phyloP scores from a whole-genome alignment of 495 filamentous ascomycete species.

The Neurospora sp. region DNA sequence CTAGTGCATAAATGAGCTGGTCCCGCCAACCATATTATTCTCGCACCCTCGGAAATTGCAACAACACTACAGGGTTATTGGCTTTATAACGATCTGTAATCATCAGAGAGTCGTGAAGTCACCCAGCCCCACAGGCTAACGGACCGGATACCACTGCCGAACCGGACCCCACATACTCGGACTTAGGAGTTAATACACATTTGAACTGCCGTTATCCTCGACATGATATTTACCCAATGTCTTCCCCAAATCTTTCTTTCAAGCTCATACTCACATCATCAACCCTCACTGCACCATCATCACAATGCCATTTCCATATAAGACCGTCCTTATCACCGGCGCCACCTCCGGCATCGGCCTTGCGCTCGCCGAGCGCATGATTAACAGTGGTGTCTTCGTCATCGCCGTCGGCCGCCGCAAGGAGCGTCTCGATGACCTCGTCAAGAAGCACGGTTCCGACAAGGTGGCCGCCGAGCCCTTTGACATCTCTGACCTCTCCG shows the following conservation, averaged over 20 bases:
- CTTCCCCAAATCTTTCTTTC: neutral
- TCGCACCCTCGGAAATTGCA: neutral
- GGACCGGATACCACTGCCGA: neutral
- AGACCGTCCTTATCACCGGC: constrained; percentile 59
- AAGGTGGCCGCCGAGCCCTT: constrained; percentile 44
- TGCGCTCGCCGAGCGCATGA: constrained; percentile 52
- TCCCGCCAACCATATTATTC: neutral
- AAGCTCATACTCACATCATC: neutral
- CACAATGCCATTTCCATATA: constrained; percentile 51
- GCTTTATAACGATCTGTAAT: neutral
- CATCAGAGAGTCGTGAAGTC: neutral
- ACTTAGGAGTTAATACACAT: neutral
- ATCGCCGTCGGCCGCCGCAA: constrained; percentile 56
- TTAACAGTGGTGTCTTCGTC: constrained; percentile 49
- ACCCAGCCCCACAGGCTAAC: neutral
- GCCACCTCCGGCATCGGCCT: constrained; percentile 64
- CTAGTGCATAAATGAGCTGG: neutral
- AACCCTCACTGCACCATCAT: neutral
- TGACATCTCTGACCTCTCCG: constrained; percentile 52
- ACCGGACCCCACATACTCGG: neutral
- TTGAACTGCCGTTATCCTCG: neutral
- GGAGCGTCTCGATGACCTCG: constrained; percentile 54
- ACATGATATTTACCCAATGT: neutral
- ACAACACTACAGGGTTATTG: neutral
- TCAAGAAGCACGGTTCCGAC: constrained; percentile 45